These are phyloP conservation scores for Tetrahymena borealis DNA, from an alignment of 73 alveolate species.

Conservation along the genomic window DNA sequence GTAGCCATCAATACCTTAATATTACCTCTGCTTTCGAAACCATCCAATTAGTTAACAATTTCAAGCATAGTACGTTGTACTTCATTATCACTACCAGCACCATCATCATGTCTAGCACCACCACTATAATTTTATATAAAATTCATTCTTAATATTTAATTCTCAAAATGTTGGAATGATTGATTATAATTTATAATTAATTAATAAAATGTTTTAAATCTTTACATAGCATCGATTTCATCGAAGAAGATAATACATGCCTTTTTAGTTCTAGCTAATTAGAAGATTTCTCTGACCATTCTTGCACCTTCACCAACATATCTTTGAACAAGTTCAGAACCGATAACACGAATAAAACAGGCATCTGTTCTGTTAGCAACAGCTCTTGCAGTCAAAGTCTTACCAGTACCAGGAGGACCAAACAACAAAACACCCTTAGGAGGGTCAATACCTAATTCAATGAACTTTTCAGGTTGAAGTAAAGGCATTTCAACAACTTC, in stretches of 20 bases:
- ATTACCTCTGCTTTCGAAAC: slow-evolving; percentile 98
- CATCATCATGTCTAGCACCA: slow-evolving; percentile 98
- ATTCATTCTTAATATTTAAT: too few relatives aligned
- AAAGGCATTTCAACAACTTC: slow-evolving; percentile 97
- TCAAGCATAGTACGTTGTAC: slow-evolving; percentile 96
- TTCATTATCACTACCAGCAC: slow-evolving; percentile 96
- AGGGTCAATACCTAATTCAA: slow-evolving; percentile 55
- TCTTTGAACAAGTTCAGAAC: slow-evolving; percentile 98
- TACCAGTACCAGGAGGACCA: slow-evolving; percentile 99
- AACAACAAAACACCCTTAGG: slow-evolving; percentile 74
- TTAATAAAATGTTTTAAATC: not conserved
- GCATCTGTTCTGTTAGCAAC: slow-evolving; percentile 98
- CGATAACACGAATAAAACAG: slow-evolving; percentile 97
- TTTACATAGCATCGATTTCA: slow-evolving; percentile 95
- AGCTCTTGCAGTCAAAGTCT: slow-evolving; percentile 99
- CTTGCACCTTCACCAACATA: slow-evolving; percentile 79
- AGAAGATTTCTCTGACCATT: not conserved
- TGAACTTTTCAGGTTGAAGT: slow-evolving; percentile 85
- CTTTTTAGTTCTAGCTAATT: slow-evolving; percentile 3
- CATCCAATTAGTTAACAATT: slow-evolving; percentile 97
- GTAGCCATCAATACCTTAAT: slow-evolving; percentile 93
- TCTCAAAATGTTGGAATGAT: too few relatives aligned
- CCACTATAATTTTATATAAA: slow-evolving; percentile 55
- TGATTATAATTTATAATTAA: not conserved
- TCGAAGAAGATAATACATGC: slow-evolving; percentile 97